Evolutionary conservation across 2,329 filamentous ascomycete genomes (phyloP).

Genomic region (Aspergillus neoniger): DNA sequence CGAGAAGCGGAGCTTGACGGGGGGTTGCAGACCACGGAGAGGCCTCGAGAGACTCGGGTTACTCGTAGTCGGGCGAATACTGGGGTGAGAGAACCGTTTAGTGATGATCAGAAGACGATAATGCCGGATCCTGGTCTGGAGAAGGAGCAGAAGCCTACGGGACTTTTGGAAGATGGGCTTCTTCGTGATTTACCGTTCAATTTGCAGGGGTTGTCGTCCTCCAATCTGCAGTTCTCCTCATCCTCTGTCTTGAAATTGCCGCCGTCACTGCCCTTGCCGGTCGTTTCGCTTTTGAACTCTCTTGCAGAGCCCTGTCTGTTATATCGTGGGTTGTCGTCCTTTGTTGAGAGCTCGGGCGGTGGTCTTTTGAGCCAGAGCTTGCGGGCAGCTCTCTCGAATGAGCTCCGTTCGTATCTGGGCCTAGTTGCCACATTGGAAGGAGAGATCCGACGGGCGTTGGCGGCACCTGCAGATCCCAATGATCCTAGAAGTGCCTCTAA

Average conservation of each 20-base stretch:
- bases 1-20: slow-evolving; percentile 22
- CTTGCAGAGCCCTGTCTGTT: slow-evolving; percentile 92
- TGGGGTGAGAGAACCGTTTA: slow-evolving; percentile 20
- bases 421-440: slow-evolving; percentile 89
- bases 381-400: slow-evolving; percentile 78
- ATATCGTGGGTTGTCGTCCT: slow-evolving; percentile 76
- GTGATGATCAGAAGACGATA: slow-evolving; percentile 19
- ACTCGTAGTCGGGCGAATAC: slow-evolving; percentile 23
- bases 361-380: slow-evolving; percentile 92
- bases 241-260: slow-evolving; percentile 74
- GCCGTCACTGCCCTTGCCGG: slow-evolving; percentile 73
- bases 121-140: slow-evolving; percentile 19
- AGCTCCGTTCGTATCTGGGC: slow-evolving; percentile 85
- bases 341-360: slow-evolving; percentile 77
- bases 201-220: slow-evolving; percentile 86
- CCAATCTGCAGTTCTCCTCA: slow-evolving; percentile 74
- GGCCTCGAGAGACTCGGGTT: slow-evolving; percentile 18
- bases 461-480: slow-evolving; percentile 60
- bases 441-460: slow-evolving; percentile 81
- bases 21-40: slow-evolving; percentile 9
- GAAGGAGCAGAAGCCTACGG: slow-evolving; percentile 51
- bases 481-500: slow-evolving; percentile 74
- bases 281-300: slow-evolving; percentile 83
- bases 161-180: slow-evolving; percentile 66
- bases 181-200: slow-evolving; percentile 87